These are phyloP conservation scores for Punica granatum DNA, from an alignment of 345 rosid genomes.

Conservation along the genomic window DNA sequence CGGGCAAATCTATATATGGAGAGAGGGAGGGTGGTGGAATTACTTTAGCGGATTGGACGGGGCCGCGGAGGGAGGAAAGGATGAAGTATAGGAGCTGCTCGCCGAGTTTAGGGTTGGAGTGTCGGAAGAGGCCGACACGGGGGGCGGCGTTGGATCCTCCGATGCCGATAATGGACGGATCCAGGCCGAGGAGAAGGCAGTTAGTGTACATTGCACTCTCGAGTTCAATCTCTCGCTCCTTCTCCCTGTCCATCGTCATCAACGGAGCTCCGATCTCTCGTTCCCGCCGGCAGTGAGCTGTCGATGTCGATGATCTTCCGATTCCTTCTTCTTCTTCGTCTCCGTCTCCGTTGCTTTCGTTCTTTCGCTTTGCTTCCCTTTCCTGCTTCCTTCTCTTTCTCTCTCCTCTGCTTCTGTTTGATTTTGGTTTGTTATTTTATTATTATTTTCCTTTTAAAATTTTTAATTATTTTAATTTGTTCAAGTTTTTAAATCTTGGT, in stretches of 20 bases:
- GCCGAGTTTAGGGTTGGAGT: constrained; percentile 98
- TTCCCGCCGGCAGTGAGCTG: constrained; percentile 8
- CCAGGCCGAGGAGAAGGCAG: constrained; percentile 88
- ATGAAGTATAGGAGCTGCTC: constrained; percentile 99
- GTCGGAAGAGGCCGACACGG: constrained; percentile 93
- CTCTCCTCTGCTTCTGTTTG: constrained; percentile 14
- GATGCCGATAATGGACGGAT: constrained; percentile 83
- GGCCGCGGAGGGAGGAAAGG: constrained; percentile 98
- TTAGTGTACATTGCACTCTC: constrained; percentile 99
- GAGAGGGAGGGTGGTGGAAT: constrained; percentile 10
- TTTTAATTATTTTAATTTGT: constrained; percentile 5
- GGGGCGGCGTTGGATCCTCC: constrained; percentile 73
- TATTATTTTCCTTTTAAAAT: constrained; percentile 3
- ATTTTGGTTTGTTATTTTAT: constrained; percentile 8
- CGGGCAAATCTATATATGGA: neutral
- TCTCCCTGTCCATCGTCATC: constrained; percentile 99
- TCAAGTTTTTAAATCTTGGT: constrained; percentile 17
- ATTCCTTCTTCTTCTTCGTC: constrained; percentile 5
- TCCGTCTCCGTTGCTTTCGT: neutral
- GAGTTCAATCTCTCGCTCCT: constrained; percentile 97
- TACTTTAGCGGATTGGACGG: constrained; percentile 91
- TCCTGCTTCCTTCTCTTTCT: constrained; percentile 2
- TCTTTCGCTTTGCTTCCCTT: neutral
- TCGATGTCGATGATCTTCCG: constrained; percentile 1
- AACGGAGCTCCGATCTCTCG: constrained; percentile 16